phyloP scores from a whole-genome alignment of 2,329 filamentous ascomycete species.

The Daldinia sp. region DNA sequence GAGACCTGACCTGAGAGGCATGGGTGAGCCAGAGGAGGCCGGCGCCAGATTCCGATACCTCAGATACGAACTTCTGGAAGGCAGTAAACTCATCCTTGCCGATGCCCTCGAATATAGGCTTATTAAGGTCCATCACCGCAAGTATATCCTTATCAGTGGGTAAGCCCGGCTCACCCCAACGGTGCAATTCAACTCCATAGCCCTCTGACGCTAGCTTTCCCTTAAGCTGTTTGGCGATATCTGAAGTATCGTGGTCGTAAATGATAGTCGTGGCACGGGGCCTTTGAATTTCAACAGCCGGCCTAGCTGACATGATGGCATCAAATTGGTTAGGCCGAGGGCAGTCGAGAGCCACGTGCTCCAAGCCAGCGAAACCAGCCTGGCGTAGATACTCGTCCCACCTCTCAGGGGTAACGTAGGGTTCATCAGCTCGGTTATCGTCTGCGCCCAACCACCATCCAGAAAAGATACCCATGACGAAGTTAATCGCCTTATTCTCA shows the following conservation, averaged over 20 bases:
- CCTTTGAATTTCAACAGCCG: neutral
- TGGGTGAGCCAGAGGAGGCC: constrained; percentile 33
- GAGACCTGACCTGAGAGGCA: constrained; percentile 27
- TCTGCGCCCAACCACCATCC: constrained; percentile 42
- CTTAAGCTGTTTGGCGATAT: neutral
- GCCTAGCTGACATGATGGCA: neutral
- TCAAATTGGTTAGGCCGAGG: neutral
- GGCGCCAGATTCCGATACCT: neutral
- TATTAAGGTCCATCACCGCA: neutral
- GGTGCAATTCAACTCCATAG: neutral
- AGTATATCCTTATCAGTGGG: neutral
- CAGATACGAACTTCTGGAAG: neutral
- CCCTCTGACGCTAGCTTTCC: neutral
- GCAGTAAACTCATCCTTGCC: neutral
- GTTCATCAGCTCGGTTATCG: constrained; percentile 32
- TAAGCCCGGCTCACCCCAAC: neutral
- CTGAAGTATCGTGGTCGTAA: neutral
- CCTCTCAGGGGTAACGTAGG: constrained; percentile 32
- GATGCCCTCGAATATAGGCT: neutral
- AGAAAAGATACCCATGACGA: constrained; percentile 36
- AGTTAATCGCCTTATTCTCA: constrained; percentile 28
- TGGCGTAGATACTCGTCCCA: constrained; percentile 22
- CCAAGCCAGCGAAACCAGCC: constrained; percentile 1
- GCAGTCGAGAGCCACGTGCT: neutral
- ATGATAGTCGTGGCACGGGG: neutral